Percentiles rank a stretch among this genome's conserved stretches.
Conservation (phyloP, 1,284 basidiomycete genomes). For the Golubevia pallescens region DNA sequence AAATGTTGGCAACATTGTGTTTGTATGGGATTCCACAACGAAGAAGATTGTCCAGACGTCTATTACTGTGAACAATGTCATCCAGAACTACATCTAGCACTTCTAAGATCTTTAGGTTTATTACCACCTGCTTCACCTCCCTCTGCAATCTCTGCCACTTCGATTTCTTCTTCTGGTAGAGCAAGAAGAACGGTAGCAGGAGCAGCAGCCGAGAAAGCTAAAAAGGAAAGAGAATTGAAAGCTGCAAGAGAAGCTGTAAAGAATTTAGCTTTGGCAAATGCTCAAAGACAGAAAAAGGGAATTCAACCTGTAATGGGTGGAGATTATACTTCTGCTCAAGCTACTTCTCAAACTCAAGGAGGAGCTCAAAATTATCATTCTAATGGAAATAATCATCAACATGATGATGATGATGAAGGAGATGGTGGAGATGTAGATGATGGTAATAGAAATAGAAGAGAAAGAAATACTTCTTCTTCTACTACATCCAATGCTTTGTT, state of each 20-base stretch:
- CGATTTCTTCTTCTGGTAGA: no score
- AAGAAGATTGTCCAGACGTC: conserved; percentile 62
- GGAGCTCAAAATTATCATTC: no score
- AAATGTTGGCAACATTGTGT: conserved; percentile 64
- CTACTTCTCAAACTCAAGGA: no score
- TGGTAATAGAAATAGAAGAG: no score
- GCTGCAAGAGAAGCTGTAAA: conserved; percentile 59
- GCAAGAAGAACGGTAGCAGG: conserved; percentile 40
- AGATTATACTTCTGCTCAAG: no score
- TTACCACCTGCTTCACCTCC: conserved; percentile 18
- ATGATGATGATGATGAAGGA: no score
- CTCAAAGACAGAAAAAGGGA: conserved; percentile 21
- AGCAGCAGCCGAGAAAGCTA: conserved; percentile 8
- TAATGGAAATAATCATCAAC: no score
- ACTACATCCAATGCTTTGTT: no score
- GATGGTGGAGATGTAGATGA: no score
- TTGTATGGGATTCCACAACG: conserved; percentile 63
- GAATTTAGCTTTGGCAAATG: conserved; percentile 47
- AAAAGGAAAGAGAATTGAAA: conserved; percentile 32
- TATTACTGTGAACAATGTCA: conserved; percentile 63
- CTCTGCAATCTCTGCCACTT: no score
- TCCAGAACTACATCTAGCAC: conserved; percentile 57
- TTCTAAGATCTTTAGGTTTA: conserved; percentile 52
- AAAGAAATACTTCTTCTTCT: no score
- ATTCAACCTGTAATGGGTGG: no score